Evolutionary conservation across 2,329 filamentous ascomycete species (phyloP).

Genomic region (Cercospora zeina): DNA sequence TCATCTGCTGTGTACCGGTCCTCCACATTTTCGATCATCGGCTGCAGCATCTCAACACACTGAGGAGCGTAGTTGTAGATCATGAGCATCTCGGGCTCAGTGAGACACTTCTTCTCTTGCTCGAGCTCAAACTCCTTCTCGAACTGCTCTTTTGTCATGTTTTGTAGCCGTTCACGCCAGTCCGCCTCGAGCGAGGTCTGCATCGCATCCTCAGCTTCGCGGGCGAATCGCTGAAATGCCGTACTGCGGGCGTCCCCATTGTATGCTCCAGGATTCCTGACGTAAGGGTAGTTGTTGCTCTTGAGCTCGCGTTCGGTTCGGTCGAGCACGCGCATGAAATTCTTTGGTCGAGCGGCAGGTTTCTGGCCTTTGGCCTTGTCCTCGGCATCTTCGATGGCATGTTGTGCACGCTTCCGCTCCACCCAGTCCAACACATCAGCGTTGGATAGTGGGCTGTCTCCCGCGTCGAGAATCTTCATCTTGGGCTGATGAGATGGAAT

Average conservation of each 20-base stretch:
- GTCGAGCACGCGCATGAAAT: constrained; percentile 37
- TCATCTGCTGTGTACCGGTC: constrained; percentile 40
- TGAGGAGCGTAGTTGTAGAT: constrained; percentile 40
- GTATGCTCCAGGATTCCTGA: constrained; percentile 36
- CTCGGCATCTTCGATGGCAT: constrained; percentile 37
- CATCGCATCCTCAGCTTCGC: constrained; percentile 32
- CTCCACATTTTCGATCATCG: constrained; percentile 42
- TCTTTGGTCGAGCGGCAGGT: constrained; percentile 33
- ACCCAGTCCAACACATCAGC: constrained; percentile 41
- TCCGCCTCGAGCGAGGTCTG: constrained; percentile 34
- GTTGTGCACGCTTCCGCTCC: constrained; percentile 36
- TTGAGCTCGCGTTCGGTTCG: constrained; percentile 39
- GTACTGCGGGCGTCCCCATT: constrained; percentile 28
- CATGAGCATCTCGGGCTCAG: constrained; percentile 40
- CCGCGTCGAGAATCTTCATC: constrained; percentile 42
- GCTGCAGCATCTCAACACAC: constrained; percentile 39
- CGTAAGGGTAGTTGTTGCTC: constrained; percentile 36
- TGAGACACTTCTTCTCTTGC: constrained; percentile 39
- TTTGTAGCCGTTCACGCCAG: constrained; percentile 29
- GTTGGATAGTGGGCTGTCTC: constrained; percentile 41
- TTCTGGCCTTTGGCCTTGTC: constrained; percentile 32
- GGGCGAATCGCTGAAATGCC: constrained; percentile 31
- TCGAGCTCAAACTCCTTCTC: constrained; percentile 35
- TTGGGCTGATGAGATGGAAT: not conserved
- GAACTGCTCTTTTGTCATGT: constrained; percentile 33